These are phyloP conservation scores for Crithidia bombi DNA, from an alignment of 208 protist genomes.

Conservation along the genomic window DNA sequence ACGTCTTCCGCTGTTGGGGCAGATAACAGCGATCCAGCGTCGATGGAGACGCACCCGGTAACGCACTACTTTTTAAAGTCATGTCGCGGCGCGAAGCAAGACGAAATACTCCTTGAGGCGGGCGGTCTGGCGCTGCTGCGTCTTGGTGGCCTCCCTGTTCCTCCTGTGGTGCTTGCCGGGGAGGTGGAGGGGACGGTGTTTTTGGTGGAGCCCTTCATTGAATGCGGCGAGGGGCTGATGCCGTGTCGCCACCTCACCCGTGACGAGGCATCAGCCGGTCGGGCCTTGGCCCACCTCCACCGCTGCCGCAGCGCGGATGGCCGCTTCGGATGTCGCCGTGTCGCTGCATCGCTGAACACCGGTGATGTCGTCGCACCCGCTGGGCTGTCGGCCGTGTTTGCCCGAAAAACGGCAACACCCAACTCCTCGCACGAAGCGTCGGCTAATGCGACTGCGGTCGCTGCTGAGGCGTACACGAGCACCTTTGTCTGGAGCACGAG, in stretches of 20 bases:
- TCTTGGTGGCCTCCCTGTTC: slow-evolving; percentile 13
- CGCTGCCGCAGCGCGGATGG: slow-evolving; percentile 20
- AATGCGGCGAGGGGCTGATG: not conserved
- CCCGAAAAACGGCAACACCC: not conserved
- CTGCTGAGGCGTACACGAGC: slow-evolving; percentile 14
- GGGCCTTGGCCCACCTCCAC: slow-evolving; percentile 24
- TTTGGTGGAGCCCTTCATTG: slow-evolving; percentile 28
- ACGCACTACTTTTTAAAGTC: slow-evolving; percentile 37
- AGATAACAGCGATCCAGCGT: too few relatives aligned
- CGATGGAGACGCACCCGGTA: not conserved
- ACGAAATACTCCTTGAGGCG: slow-evolving; percentile 25
- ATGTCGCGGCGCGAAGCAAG: slow-evolving; percentile 11
- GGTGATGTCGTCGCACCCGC: slow-evolving; percentile 11
- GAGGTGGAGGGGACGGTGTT: slow-evolving; percentile 20
- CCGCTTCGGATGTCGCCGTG: slow-evolving; percentile 25
- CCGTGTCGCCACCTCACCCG: not conserved
- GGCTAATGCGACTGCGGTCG: not conserved
- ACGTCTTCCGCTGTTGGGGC: too few relatives aligned
- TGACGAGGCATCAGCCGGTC: slow-evolving; percentile 18
- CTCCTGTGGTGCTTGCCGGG: slow-evolving; percentile 16
- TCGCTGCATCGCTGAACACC: slow-evolving; percentile 15
- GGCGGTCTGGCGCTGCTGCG: slow-evolving; percentile 29
- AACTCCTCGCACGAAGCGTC: not conserved
- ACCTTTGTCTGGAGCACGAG: slow-evolving; percentile 26
- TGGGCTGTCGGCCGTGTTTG: not conserved